Evolutionary conservation across 768 basidiomycete genomes (phyloP), one percentile per base, ranked within the genome.

Genomic region (Saitozyma podzolica): DNA sequence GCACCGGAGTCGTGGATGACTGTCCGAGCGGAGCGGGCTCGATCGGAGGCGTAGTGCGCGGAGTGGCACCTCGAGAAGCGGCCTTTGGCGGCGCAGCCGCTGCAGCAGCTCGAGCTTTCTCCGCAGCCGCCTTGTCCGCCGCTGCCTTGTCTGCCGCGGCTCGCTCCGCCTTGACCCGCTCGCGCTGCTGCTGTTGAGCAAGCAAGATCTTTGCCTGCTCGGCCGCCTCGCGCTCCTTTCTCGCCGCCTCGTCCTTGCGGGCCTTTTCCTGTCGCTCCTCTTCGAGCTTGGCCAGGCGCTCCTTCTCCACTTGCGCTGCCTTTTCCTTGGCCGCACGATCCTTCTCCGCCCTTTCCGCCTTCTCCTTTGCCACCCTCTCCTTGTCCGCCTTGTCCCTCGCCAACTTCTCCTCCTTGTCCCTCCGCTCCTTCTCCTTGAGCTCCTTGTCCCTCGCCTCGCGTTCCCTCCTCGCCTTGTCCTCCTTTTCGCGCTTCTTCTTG

Each of bases 311-410:
- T 77, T 85, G 85, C 58, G 84, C 83, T 68, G 79, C 53, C 70
- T 91, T 90, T 67, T 86, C 84, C 68, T 82, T 84, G 10, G 78
- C 83, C 70, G 86, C 85, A 54, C 87, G 83, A 70, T 93, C 91
- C 58, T 70, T 62, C 65, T 78, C 75, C 17, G 74, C 71, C 49
- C 74, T 70, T 61, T 80, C 80, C 63, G 75, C 78, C 49, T 68
- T 66, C 55, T 76, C 73, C 56, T 69, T 73, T 29, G 63, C 65
- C 50, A 70, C 59, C 61, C 78, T 80, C 64, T 86, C 86, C 69
- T 87, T 86, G 70, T 83, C 84, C 57, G 84, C 83, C 48, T 82
- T 82, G 62, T 78, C 80, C 48, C 71, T 70, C n/a, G 66, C 68
- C 50, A 75, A 65, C 80, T 79, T 83, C 41, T 72, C 79, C 62